Evolutionary conservation across 2,329 filamentous ascomycete species (phyloP), one percentile per base, ranked within the genome.

Genomic region (Botrytis tulipae): DNA sequence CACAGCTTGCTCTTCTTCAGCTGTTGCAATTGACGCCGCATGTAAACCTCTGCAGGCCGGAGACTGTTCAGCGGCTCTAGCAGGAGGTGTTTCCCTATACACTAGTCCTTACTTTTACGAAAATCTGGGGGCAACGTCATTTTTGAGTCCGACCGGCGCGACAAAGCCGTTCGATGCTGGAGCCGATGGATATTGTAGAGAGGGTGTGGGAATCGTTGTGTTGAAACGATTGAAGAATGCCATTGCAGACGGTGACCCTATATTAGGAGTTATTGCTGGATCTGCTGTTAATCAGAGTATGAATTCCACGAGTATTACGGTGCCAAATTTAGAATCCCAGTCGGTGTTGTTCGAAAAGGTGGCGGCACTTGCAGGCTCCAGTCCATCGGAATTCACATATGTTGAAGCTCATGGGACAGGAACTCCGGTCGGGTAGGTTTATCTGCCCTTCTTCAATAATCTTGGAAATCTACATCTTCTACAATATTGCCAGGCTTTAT

Each of bases 191-290:
- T 54, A 54, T 16, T 54, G 48, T n/a, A 54, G 48, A 54, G 48
- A 54, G 12, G 48, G 48, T 16, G 48, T 54, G 5, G 48, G 48
- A n/a, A n/a, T 54, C 4, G 48, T 54, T 54, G 25, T 54, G 12
- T n/a, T 54, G 25, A 54, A 54, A 54, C 48, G 48, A 54, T 54
- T 54, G 12, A 25, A 54, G 48, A 54, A n/a, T 46, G 85, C 85
- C 1, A 76, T 91, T 12, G 82, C 82, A 25, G 87, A 89, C 75
- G 87, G 87, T 29, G 88, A 92, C 78, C 85, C 85, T 0, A 87
- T 90, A 72, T 84, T 87, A 10, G 86, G 85, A 14, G 83, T 89
- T 29, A 87, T 90, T 72, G 83, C 86, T 25, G 86, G 83, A 7
- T 87, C 84, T 0, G 82, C 82, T 1, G 83, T 86, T 46, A 89